Evolutionary conservation across 2,329 filamentous ascomycete species (phyloP), one percentile per base, ranked within the genome.

Genomic region (Neonectria magnoliae): DNA sequence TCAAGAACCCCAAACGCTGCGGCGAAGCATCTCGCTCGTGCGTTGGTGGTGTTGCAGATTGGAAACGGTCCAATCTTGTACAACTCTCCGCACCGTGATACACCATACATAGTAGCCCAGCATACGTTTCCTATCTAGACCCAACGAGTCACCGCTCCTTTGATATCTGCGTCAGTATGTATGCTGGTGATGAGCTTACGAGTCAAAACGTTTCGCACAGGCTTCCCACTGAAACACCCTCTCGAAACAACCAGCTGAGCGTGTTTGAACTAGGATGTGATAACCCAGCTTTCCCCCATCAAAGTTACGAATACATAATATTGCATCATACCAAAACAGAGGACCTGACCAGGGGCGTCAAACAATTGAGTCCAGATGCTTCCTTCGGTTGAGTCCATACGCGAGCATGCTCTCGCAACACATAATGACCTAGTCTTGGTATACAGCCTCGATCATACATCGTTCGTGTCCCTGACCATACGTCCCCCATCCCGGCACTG

Each of bases 371-470:
- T 25, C 6, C 38, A 31, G 29, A 42, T 48, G 31, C 20, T 44
- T 54, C 16, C 42, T 33, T 50, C 29, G 14, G 25, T 54, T 38
- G 44, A 47, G 44, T 47, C 44, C 53, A 33, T 29, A 33, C 42
- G 11, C 38, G 50, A 59, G 50, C 20, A 18, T 51, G 33, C 27
- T 45, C 27, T 55, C 42, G 41, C 50, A 55, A 45, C 44, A 33
- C 45, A 33, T 5, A 38, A 22, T 13, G 22, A 59, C 42, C 42
- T 27, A 18, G 41, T 42, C 41, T 45, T 44, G 36, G 41, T 50
- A 31, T 55, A 57, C 58, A 65, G 38, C 27, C 33, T 42, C 27
- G 58, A 66, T 66, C 53, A 36, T 66, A 71, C 56, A 70, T 60
- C 48, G 54, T 42, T 50, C 44, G 57, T 60, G 33, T 52, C 59